These are phyloP conservation scores for Lodderomyces theae DNA, from an alignment of 1,139 yeast species.

Conservation along the genomic window DNA sequence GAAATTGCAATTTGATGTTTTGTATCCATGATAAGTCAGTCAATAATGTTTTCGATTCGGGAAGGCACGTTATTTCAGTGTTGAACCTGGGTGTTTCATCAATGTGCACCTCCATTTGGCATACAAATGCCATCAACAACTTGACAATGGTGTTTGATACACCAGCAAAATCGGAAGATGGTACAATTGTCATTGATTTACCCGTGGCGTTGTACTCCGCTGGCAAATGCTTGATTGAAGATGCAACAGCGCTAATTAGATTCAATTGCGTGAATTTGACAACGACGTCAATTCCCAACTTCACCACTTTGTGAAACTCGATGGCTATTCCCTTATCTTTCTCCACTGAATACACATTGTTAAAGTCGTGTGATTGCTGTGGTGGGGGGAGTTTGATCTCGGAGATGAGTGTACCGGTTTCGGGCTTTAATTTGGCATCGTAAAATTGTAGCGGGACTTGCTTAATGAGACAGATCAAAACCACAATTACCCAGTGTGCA, in stretches of 20 bases:
- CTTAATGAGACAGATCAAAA: slow-evolving; percentile 15
- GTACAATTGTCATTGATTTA: slow-evolving; percentile 46
- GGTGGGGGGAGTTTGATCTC: slow-evolving; percentile 9
- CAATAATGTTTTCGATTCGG: slow-evolving; percentile 4
- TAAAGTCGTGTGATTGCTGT: slow-evolving; percentile 10
- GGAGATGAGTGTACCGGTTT: not conserved
- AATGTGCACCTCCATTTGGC: slow-evolving; percentile 8
- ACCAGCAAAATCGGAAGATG: slow-evolving; percentile 19
- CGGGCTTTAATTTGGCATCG: slow-evolving; percentile 6
- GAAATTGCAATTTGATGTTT: not conserved
- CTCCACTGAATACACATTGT: slow-evolving; percentile 29
- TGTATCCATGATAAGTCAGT: slow-evolving; percentile 4
- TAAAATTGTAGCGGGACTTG: slow-evolving; percentile 15
- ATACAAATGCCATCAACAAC: slow-evolving; percentile 29
- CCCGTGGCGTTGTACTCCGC: slow-evolving; percentile 31
- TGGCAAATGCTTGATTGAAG: slow-evolving; percentile 61
- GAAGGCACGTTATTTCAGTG: slow-evolving; percentile 9
- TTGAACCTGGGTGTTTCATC: slow-evolving; percentile 1
- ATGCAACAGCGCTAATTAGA: slow-evolving; percentile 61
- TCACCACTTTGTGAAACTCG: slow-evolving; percentile 16
- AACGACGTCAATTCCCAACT: slow-evolving; percentile 19
- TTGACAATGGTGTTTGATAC: slow-evolving; percentile 29
- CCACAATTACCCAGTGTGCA: slow-evolving; percentile 12
- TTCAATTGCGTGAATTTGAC: slow-evolving; percentile 56
- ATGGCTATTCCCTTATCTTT: slow-evolving; percentile 43